Conservation (phyloP, 306 rosid genomes). For the Quercus parvula region DNA sequence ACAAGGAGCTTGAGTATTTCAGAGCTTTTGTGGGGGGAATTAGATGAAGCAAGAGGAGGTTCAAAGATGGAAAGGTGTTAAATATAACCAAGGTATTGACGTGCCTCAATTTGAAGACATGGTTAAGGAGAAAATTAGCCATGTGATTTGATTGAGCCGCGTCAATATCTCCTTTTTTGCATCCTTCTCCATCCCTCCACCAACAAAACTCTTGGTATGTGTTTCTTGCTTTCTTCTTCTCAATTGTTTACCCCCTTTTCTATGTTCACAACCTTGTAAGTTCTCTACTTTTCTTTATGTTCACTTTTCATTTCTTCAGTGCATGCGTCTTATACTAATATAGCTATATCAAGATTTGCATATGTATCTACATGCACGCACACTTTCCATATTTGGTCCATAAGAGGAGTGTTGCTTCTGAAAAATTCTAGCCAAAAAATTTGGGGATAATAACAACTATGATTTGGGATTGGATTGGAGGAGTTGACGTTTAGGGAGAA, state of each 20-base stretch:
- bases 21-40: neutral
- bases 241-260: neutral
- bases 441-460: neutral
- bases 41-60: neutral
- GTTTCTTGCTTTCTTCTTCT: neutral
- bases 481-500: too few relatives aligned
- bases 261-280: neutral
- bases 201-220: constrained; percentile 26
- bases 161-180: constrained; percentile 76
- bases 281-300: neutral
- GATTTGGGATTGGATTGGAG: neutral
- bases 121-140: constrained; percentile 36
- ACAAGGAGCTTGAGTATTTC: neutral
- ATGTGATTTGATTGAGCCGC: constrained; percentile 86
- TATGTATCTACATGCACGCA: neutral
- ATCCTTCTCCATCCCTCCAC: constrained; percentile 20
- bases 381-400: neutral
- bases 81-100: constrained; percentile 53
- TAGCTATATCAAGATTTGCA: neutral
- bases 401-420: neutral
- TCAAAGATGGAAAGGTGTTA: constrained; percentile 30
- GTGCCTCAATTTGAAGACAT: constrained; percentile 72
- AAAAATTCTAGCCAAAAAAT: neutral
- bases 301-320: too few relatives aligned
- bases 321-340: neutral